phyloP scores from a whole-genome alignment of 805 yeast species.

The Saturnispora dispora region DNA sequence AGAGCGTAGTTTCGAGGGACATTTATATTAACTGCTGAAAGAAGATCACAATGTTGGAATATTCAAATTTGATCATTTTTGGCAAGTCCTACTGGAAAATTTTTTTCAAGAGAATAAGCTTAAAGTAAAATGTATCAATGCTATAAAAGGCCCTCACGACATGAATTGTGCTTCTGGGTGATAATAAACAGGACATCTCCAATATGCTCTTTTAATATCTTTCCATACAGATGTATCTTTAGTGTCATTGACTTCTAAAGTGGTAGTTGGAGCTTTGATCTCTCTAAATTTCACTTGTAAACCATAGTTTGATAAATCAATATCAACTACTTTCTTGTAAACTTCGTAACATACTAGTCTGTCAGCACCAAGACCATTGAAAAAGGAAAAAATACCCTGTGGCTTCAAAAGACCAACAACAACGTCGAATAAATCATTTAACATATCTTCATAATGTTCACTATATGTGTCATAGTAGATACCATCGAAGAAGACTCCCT shows the following conservation, averaged over 20 bases:
- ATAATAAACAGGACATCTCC: slow-evolving; percentile 60
- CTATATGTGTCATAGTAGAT: slow-evolving; percentile 91
- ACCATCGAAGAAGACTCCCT: slow-evolving; percentile 76
- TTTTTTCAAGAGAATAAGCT: not conserved
- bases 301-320: slow-evolving; percentile 77
- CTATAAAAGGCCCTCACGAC: not conserved
- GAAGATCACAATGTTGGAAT: not conserved
- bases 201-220: slow-evolving; percentile 52
- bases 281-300: slow-evolving; percentile 49
- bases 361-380: slow-evolving; percentile 86
- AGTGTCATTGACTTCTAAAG: slow-evolving; percentile 28
- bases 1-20: slow-evolving; percentile 63
- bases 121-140: not conserved
- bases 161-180: slow-evolving; percentile 53
- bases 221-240: slow-evolving; percentile 44
- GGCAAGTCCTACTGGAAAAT: not conserved
- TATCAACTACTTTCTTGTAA: slow-evolving; percentile 69
- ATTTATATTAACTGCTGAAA: slow-evolving; percentile 23
- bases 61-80: not conserved
- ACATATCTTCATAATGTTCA: slow-evolving; percentile 84
- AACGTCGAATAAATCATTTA: slow-evolving; percentile 63
- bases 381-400: slow-evolving; percentile 78
- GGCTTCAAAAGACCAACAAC: slow-evolving; percentile 78
- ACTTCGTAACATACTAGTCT: slow-evolving; percentile 71
- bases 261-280: slow-evolving; percentile 37